Evolutionary conservation across 768 basidiomycete species (phyloP).

Genomic region (Termitomyces sp.): DNA sequence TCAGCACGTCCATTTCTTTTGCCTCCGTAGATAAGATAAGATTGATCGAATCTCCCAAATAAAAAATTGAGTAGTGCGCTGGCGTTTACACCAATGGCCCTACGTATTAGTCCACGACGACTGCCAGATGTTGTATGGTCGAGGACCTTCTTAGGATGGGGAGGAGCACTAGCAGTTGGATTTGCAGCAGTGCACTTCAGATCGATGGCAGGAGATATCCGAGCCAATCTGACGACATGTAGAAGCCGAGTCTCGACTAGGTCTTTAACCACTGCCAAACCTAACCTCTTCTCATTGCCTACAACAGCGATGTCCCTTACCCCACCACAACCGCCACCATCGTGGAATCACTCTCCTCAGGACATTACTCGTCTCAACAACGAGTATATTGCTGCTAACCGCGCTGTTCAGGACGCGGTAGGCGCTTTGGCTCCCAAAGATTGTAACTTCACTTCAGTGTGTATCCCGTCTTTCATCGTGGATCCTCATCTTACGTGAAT

Average conservation of each 20-base stretch:
- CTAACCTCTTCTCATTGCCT: conserved; percentile 24
- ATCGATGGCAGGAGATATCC: conserved; percentile 38
- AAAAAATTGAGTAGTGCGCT: conserved; percentile 5
- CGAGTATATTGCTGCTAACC: conserved; percentile 51
- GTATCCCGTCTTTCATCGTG: conserved; percentile 13
- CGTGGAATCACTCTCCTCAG: conserved; percentile 62
- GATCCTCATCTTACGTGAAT: conserved; percentile 2
- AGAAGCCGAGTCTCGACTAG: conserved; percentile 15
- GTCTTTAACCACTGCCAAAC: conserved; percentile 22
- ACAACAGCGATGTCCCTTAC: conserved; percentile 36
- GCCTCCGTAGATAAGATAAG: conserved; percentile 22
- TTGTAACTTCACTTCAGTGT: conserved; percentile 62
- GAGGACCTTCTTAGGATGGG: conserved; percentile 26
- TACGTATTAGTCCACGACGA: conserved; percentile 21
- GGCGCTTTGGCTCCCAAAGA: conserved; percentile 50
- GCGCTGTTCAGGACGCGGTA: conserved; percentile 50
- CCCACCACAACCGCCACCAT: conserved; percentile 61
- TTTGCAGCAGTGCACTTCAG: conserved; percentile 31
- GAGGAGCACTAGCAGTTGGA: conserved; percentile 34
- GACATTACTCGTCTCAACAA: conserved; percentile 55
- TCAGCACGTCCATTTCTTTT: too few species aligned
- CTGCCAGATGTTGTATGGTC: conserved; percentile 18
- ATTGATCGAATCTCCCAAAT: conserved; percentile 12
- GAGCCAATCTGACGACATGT: conserved; percentile 21
- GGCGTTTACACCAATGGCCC: conserved; percentile 19